Conservation (phyloP, 768 basidiomycete species). For the Strobilomyces dryophilus region DNA sequence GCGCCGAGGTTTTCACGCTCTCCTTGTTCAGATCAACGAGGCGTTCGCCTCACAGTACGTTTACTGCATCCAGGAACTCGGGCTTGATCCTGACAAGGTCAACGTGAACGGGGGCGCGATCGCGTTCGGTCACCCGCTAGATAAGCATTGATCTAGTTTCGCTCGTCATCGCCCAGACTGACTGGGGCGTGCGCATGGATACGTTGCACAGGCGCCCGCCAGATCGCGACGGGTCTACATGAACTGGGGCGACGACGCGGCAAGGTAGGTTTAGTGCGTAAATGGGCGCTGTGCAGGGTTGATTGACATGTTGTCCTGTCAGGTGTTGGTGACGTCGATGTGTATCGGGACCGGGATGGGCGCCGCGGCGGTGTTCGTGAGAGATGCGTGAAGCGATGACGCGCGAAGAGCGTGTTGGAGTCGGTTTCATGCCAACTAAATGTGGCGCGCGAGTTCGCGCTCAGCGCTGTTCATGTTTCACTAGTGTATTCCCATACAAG, state of each 20-base stretch:
- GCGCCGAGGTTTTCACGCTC: neutral
- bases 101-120: constrained; percentile 93
- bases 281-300: neutral
- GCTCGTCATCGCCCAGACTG: neutral
- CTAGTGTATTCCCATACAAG: too few species aligned
- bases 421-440: too few species aligned
- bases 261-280: constrained; percentile 42
- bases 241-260: constrained; percentile 65
- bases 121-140: constrained; percentile 79
- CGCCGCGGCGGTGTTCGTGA: constrained; percentile 73
- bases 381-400: constrained; percentile 42
- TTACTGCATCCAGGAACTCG: constrained; percentile 65
- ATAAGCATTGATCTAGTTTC: constrained; percentile 42
- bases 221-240: constrained; percentile 78
- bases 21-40: constrained; percentile 68
- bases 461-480: too few species aligned
- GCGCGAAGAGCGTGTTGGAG: too few species aligned
- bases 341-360: constrained; percentile 91
- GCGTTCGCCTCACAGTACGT: constrained; percentile 85
- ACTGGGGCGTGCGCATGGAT: constrained; percentile 19
- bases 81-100: constrained; percentile 60
- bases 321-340: constrained; percentile 87
- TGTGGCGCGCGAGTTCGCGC: too few species aligned
- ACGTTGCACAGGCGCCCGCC: constrained; percentile 84
- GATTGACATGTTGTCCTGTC: neutral